Base-by-base conservation (phyloP, 169 alveolate species). In the Plasmodium gallinaceum region DNA sequence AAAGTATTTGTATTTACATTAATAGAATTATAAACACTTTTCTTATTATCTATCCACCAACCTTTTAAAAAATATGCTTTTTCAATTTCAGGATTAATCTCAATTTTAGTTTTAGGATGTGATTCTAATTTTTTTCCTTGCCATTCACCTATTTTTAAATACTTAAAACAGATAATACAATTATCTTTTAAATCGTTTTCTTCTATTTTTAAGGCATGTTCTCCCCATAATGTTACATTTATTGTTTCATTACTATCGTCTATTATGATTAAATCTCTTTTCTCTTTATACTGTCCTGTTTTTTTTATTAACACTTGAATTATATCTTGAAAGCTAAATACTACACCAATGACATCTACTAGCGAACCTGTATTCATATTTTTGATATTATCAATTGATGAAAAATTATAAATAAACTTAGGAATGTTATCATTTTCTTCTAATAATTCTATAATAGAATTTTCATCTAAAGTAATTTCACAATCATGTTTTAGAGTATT, bases 91-190 rank as follows among this genome's bases (percentile, higher is more conserved):
- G 96, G 96, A 42, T 94, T 88, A 14, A 89, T 24, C 8, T 89
- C 93, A 10, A 94, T 74, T 57, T 94, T 90, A 1, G 96, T 94
- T 12, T 92, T 73, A 0, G 74, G 85, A 61, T 72, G 92, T 2
- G 94, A 88, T 70, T 94, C 96, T 87, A 94, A 64, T 54, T 88
- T 86, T 74, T 74, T 94, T 12, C 95, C 95, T 73, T 94, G 95
- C 96, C 96, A 94, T 58, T 92, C 95, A 0, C 78, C 89, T 14
- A 94, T 92, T 62, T 91, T 94, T 64, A 92, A 92, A 60, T 92
- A 91, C 88, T 80, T 62, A 80, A 72, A 73, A 39, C 73, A 64
- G 4, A 87, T 45, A 24, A 73, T 66, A 48, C 88, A 64, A 16
- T 87, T 87, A 42, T 74, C 64, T 9, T 22, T 65, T 20, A 87